Base-by-base conservation (phyloP, 257 asterid genomes). In the Coffea eugenioides region DNA sequence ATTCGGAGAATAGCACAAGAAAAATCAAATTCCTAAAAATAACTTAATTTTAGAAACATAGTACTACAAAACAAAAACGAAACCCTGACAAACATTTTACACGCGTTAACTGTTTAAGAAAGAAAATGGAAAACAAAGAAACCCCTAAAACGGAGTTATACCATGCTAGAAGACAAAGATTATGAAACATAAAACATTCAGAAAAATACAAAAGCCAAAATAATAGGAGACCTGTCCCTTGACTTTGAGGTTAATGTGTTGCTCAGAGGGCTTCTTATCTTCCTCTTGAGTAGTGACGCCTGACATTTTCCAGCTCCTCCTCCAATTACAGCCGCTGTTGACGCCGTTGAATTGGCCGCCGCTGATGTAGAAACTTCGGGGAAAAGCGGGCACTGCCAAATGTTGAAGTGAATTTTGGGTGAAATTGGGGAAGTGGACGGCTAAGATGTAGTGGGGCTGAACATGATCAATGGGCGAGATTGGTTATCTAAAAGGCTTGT, bases 211-310 rank as follows among this genome's bases (percentile, higher is more conserved):
- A n/a, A n/a, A 46, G 51, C n/a, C 15, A 61, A 20, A 18, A 52
- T 20, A 3, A 52, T 13, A 3, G 14, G 11, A 70, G 45, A 87
- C 90, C 90, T 87, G 90, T 81, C 88, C 82, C n/a, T 87, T 87
- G 75, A 87, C 90, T 85, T 87, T 87, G 72, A 87, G 87, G 75
- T 85, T 85, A 69, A 88, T 83, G 59, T 77, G 83, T 56, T 83
- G 72, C 2, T 65, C 88, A 46, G 79, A 73, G 49, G 88, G 89
- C 78, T 85, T 83, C 75, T 82, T 81, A 49, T 87, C 88, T 3
- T 87, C 87, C 64, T 87, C 90, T 62, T 46, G 74, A 39, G 15
- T 31, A 6, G 67, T 67, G 14, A 31, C 80, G 66, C 80, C 80
- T 20, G 80, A 77, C 80, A 77, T 77, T 12, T 2, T 49, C 10